Evolutionary conservation across 768 basidiomycete genomes (phyloP), one percentile per base, ranked within the genome.

Genomic region (Podaxis sp.): DNA sequence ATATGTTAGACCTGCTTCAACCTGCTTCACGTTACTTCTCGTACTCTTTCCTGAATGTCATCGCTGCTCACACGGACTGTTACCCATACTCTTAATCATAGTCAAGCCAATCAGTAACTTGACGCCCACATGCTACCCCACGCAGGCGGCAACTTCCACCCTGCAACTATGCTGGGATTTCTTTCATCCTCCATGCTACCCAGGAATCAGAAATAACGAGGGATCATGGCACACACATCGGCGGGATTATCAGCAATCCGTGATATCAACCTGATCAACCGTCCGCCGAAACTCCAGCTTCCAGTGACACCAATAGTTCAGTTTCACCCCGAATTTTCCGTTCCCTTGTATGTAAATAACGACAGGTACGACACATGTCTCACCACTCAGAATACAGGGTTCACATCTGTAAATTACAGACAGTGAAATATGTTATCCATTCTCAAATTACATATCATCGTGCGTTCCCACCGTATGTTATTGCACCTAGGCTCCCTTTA

Each of bases 211-310:
- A 33, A 33, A 33, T 2, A 46, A 46, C 20, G 15, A 20, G 8
- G 17, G 24, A 54, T 30, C 20, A 37, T 26, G 44, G 53, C 20
- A 20, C 44, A 22, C 41, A 24, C 41, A 56, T 56, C 60, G 60
- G 53, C 60, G 46, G 52, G 52, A 60, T 62, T 48, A 36, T 55
- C 44, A 53, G 36, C 60, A 55, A 24, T 8, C 60, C 44, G 52
- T 36, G 20, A 15, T 55, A 37, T 55, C 26, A 11, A 6, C 38
- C 33, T 24, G 13, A 11, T 22, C 11, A 8, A 17, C 24, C 20
- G 3, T 36, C 17, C 41, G 24, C 37, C 40, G 24, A 37, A 26
- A 51, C 41, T 20, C 44, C 44, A 46, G 44, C 7, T n/a, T 20
- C 20, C 3, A 46, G 44, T 20, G 15, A 17, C 44, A 46, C n/a